Base-by-base conservation (phyloP, 495 filamentous ascomycete genomes). In the Friedmanniomyces simplex region DNA sequence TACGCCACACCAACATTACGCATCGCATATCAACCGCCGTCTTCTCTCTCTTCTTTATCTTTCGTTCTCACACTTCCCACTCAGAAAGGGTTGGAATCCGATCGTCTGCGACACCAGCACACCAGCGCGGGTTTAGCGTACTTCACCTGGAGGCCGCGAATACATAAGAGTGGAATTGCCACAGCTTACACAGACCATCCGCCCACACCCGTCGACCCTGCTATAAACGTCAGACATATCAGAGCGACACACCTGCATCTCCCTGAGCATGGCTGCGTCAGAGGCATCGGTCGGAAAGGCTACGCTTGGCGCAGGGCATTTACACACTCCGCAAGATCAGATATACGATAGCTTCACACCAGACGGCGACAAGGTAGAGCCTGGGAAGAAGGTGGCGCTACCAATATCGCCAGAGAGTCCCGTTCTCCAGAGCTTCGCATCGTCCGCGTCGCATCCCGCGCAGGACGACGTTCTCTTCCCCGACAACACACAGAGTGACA, bases 281-380 rank as follows among this genome's bases (percentile, higher is more conserved):
- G 30, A 32, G 8, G 49, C 25, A 32, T 14, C 30, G 12, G 24
- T 16, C 11, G 51, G 51, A 25, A 54, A 30, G 24, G 51, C 51
- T 21, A 54, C 37, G n/a, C 14, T 54, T 18, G 48, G 47, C 7
- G 56, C 52, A 18, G 59, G 52, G n/a, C 41, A 59, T n/a, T 52
- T 59, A 10, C 21, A 28, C 36, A 59, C 61, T 21, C 61, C 61
- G 30, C 47, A 47, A 36, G 57, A 60, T 26, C 32, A 42, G 10
- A 48, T 45, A 18, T 22, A 50, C 42, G 36, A 64, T 28, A 50
- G 20, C 54, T 64, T 64, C 49, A 43, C 56, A 36, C 28, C 50
- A 18, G 45, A 39, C 6, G 20, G 36, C 28, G 36, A 18, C 25
- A 28, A 46, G n/a, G 34, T 26, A 0, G 14, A 37, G 28, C 1